These are phyloP conservation scores for Coemansia sp. DNA, from an alignment of 192 early-diverging fungal species.

Conservation along the genomic window DNA sequence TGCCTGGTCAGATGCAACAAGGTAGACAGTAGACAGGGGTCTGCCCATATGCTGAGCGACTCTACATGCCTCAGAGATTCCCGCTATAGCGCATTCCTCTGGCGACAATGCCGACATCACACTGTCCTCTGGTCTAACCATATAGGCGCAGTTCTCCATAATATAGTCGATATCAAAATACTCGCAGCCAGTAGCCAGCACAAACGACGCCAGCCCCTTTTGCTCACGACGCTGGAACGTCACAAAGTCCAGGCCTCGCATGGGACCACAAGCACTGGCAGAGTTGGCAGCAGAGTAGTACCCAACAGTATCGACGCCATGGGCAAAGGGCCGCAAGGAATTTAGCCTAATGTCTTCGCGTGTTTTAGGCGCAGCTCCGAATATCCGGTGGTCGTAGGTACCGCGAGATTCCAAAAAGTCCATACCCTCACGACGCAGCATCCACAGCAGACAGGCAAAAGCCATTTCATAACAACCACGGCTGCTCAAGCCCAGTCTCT, in stretches of 20 bases:
- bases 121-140: not conserved
- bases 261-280: not conserved
- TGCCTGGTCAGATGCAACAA: not conserved
- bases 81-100: not conserved
- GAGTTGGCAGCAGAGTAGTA: conserved; percentile 2
- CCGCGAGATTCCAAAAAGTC: not conserved
- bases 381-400: not conserved
- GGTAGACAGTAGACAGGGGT: not conserved
- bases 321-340: not conserved
- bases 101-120: not conserved
- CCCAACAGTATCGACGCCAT: not conserved
- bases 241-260: conserved; percentile 7
- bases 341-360: not conserved
- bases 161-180: not conserved
- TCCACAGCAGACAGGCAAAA: conserved; percentile 4
- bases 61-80: not conserved
- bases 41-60: not conserved
- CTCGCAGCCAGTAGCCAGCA: conserved; percentile 1
- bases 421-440: conserved; percentile 2
- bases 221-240: not conserved
- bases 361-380: not conserved
- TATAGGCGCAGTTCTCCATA: not conserved
- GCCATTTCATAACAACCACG: conserved; percentile 5
- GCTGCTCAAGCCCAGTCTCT: not conserved
- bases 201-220: not conserved